Conservation (phyloP, 192 early-diverging fungal genomes). For the Gaertneriomyces semiglobifer region DNA sequence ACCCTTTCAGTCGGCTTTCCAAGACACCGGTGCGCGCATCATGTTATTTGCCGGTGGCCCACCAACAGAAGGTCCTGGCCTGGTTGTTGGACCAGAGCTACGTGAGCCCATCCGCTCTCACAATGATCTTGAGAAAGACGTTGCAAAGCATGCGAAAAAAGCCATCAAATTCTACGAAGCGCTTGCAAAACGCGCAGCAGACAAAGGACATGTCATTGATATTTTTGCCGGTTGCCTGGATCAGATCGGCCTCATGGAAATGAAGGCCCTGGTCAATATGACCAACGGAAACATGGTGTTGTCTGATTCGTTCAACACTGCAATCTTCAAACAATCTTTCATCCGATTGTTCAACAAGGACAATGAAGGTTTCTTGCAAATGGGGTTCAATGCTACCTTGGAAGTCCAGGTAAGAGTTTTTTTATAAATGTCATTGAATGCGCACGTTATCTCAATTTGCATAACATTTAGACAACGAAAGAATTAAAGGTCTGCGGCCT, state of each 20-base stretch:
- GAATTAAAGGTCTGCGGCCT: slow-evolving; percentile 95
- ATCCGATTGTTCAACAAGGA: slow-evolving; percentile 93
- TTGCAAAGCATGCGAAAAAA: slow-evolving; percentile 88
- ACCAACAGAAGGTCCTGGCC: slow-evolving; percentile 90
- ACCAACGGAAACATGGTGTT: slow-evolving; percentile 94
- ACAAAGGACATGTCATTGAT: slow-evolving; percentile 88
- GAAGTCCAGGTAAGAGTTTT: slow-evolving; percentile 76
- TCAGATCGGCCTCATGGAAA: slow-evolving; percentile 94
- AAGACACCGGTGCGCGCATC: slow-evolving; percentile 86
- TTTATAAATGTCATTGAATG: not conserved
- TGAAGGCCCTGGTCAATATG: slow-evolving; percentile 83
- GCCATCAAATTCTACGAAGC: slow-evolving; percentile 90
- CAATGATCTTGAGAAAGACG: slow-evolving; percentile 96
- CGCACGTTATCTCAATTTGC: not conserved
- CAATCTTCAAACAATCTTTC: slow-evolving; percentile 98
- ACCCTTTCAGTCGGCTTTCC: slow-evolving; percentile 66
- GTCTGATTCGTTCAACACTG: slow-evolving; percentile 90
- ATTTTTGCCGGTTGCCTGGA: slow-evolving; percentile 98
- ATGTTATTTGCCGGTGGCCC: slow-evolving; percentile 94
- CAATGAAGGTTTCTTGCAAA: slow-evolving; percentile 76
- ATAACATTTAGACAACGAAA: slow-evolving; percentile 68
- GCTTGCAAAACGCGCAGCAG: slow-evolving; percentile 79
- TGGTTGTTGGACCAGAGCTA: slow-evolving; percentile 89
- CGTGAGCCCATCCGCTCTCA: slow-evolving; percentile 95
- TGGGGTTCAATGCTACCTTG: slow-evolving; percentile 96